A percentile compares a stretch with the other conserved stretches of the same genome.
phyloP scores from a whole-genome alignment of 306 rosid species.

The Herpetospermum pedunculosum region DNA sequence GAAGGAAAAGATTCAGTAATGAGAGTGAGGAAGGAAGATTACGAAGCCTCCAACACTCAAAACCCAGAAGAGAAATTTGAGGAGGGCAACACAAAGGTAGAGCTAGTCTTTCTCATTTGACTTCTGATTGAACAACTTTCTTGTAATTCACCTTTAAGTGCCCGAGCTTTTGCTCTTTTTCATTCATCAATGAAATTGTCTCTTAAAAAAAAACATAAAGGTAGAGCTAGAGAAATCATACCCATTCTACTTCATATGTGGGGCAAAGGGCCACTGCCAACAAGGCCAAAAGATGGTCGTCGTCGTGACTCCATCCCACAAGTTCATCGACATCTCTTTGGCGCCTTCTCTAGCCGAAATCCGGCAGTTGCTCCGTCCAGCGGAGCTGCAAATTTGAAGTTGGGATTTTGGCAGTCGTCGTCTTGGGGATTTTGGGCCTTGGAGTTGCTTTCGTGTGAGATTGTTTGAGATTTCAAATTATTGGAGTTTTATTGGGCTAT shows the following conservation, averaged over 20 bases:
- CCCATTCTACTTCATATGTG: constrained; percentile 71
- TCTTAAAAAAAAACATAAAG: too few species aligned
- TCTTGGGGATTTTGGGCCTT: constrained; percentile 28
- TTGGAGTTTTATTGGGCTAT: too few species aligned
- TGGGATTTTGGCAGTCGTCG: constrained; percentile 18
- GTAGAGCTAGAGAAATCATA: constrained; percentile 51
- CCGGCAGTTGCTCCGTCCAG: constrained; percentile 87
- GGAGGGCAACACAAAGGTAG: constrained; percentile 61
- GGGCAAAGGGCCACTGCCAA: constrained; percentile 63
- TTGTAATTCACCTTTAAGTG: too few species aligned
- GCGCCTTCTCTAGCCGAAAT: constrained; percentile 55
- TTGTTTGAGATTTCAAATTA: too few species aligned
- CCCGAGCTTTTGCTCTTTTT: too few species aligned
- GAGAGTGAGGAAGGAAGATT: constrained; percentile 54
- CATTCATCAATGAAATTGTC: too few species aligned
- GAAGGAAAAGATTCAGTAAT: constrained; percentile 69
- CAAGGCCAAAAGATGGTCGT: constrained; percentile 67
- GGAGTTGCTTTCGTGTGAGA: constrained; percentile 25
- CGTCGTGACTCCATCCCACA: constrained; percentile 53
- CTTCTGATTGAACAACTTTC: too few species aligned
- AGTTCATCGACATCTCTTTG: constrained; percentile 30
- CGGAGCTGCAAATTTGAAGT: constrained; percentile 24
- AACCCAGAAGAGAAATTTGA: constrained; percentile 36
- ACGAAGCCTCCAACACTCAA: constrained; percentile 33
- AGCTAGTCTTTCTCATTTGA: too few species aligned